These are phyloP conservation scores for Aspergillus ibericus DNA, from an alignment of 2,329 filamentous ascomycete species.

Conservation along the genomic window DNA sequence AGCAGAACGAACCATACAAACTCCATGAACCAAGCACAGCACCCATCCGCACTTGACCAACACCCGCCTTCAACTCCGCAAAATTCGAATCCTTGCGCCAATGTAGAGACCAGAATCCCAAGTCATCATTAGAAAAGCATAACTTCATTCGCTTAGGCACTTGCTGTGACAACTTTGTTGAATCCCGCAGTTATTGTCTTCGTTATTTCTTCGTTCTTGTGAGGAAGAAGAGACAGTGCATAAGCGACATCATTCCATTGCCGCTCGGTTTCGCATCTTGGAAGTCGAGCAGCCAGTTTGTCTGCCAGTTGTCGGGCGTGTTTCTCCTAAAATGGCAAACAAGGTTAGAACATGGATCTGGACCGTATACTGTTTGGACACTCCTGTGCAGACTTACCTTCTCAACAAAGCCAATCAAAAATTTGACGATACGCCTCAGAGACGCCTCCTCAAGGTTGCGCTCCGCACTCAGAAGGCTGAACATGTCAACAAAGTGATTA, in stretches of 20 bases:
- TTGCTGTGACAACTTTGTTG: conserved; percentile 65
- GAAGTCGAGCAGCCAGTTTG: conserved; percentile 83
- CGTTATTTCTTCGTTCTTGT: conserved; percentile 56
- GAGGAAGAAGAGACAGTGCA: conserved; percentile 81
- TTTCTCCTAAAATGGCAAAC: conserved; percentile 68
- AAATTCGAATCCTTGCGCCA: background rate
- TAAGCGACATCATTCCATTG: conserved; percentile 98
- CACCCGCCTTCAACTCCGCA: background rate
- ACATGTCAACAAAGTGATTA: conserved; percentile 99
- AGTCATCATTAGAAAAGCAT: background rate
- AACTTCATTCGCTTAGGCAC: conserved; percentile 47
- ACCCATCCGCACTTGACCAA: background rate
- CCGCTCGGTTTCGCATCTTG: conserved; percentile 83
- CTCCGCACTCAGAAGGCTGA: conserved; percentile 84
- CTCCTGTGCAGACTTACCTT: conserved; percentile 62
- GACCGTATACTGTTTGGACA: background rate
- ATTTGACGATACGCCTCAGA: conserved; percentile 83
- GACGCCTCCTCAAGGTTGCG: conserved; percentile 78
- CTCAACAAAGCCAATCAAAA: conserved; percentile 92
- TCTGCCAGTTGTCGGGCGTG: conserved; percentile 92
- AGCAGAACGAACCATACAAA: too few species aligned
- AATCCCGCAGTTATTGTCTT: conserved; percentile 47
- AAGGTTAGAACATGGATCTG: background rate
- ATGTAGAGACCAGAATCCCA: background rate
- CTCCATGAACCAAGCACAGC: background rate